Evolutionary conservation across 2,329 filamentous ascomycete genomes (phyloP).

Genomic region (Calonectria pteridis): DNA sequence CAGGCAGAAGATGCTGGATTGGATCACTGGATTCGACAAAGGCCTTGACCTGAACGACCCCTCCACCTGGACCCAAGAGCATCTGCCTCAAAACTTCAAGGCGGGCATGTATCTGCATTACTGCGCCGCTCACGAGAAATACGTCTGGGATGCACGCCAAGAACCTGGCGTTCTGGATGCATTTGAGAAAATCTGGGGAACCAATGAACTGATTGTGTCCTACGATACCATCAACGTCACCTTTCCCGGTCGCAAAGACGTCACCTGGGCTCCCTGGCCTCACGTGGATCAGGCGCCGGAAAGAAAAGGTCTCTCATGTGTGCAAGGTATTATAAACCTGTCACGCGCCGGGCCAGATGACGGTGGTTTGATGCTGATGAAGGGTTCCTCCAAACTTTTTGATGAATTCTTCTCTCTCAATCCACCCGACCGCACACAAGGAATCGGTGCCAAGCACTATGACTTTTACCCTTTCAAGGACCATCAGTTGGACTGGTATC

Average conservation of each 20-base stretch:
- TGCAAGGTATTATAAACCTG: not conserved
- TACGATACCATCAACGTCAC: not conserved
- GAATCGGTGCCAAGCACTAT: not conserved
- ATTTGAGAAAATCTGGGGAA: not conserved
- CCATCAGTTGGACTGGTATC: not conserved
- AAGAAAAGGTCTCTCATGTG: not conserved
- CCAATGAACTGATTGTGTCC: not conserved
- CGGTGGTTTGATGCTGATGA: not conserved
- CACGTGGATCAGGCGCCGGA: not conserved
- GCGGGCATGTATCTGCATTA: not conserved
- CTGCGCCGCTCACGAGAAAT: not conserved
- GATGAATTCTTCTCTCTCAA: not conserved
- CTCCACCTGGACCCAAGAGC: not conserved
- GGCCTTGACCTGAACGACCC: not conserved
- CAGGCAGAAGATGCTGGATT: not conserved
- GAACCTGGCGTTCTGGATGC: not conserved
- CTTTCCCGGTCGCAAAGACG: not conserved
- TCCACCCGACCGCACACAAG: not conserved
- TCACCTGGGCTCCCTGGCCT: not conserved
- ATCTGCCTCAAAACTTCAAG: not conserved
- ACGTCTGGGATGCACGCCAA: not conserved
- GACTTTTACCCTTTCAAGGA: not conserved
- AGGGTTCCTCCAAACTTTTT: not conserved
- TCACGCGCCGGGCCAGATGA: not conserved
- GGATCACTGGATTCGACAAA: not conserved